Conservation (phyloP, 1,284 basidiomycete genomes). For the Ustilago hordei region DNA sequence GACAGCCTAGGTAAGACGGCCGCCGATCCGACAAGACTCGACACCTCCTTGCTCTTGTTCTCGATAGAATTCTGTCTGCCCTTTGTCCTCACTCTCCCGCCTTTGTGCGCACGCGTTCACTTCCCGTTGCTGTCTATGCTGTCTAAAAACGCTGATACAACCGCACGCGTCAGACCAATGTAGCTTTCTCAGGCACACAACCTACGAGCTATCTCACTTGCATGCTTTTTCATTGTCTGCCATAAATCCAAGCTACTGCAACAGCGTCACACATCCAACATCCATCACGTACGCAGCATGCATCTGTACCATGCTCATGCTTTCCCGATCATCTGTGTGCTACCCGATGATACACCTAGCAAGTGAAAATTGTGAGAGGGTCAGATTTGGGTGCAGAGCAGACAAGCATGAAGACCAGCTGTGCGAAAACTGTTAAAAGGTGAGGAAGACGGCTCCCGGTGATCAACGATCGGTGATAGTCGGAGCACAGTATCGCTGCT, state of each 20-base stretch:
- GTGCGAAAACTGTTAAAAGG: background rate
- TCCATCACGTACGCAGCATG: constrained; percentile 15
- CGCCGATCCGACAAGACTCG: background rate
- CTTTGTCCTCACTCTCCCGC: background rate
- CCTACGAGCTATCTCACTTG: constrained; percentile 14
- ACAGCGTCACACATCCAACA: constrained; percentile 9
- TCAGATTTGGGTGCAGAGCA: background rate
- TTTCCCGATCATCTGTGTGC: background rate
- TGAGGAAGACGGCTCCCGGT: no score
- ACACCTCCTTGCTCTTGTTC: background rate
- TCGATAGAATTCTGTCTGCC: background rate
- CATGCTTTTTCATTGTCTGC: background rate
- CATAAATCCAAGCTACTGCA: background rate
- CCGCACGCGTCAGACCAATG: constrained; percentile 1
- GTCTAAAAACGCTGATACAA: background rate
- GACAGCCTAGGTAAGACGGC: constrained; percentile 14
- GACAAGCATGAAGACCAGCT: background rate
- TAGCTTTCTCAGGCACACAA: background rate
- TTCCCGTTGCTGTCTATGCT: background rate
- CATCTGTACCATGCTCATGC: background rate
- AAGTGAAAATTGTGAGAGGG: background rate
- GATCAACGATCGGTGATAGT: no score
- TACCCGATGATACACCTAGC: background rate
- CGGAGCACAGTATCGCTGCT: no score
- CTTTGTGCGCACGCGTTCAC: background rate